Evolutionary conservation across 495 filamentous ascomycete genomes (phyloP), one percentile per base, ranked within the genome.

Genomic region (Durotheca rogersii): DNA sequence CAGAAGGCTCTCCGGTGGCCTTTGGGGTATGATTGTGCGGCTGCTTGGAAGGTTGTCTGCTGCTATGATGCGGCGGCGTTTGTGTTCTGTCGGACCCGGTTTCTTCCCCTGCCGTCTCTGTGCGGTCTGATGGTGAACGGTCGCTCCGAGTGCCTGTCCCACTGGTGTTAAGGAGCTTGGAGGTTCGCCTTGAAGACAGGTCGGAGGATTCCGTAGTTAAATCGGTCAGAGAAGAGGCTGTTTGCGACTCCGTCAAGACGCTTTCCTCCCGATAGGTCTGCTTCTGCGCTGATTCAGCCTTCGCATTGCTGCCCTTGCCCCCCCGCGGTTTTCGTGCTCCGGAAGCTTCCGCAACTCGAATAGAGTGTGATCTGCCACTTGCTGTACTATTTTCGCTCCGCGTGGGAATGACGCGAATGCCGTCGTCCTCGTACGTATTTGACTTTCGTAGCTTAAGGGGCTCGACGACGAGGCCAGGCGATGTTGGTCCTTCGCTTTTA

Each of bases 61-160:
- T 37, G 21, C 9, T 41, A 4, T 1, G 38, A n/a, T 25, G 50
- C 23, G 30, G 55, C 9, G 66, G 56, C 5, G 65, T 67, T 20
- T 43, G 52, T 9, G 60, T 43, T 23, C 61, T 60, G 6, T 53
- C 52, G 10, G 64, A 59, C 40, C 67, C 68, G 2, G 52, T 25
- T 5, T 73, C 66, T 41, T 71, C n/a, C n/a, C n/a, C 66, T 16
- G 56, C 58, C 2, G 61, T 59, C 63, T 78, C 35, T 71, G 80
- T 65, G 67, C 77, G 41, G 67, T 79, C 54, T 70, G 66, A 65
- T 74, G 75, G 44, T 71, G 80, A 55, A 63, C 32, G 56, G 9
- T 58, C 62, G 16, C 61, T 60, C 40, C 45, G 45, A 27, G 49
- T 7, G 20, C 57, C 47, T 1, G 46, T 59, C 25, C 29, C 32